A percentile compares a stretch with the other conserved stretches of the same genome.
phyloP scores from a whole-genome alignment of 768 basidiomycete species.

The Zangia roseola region DNA sequence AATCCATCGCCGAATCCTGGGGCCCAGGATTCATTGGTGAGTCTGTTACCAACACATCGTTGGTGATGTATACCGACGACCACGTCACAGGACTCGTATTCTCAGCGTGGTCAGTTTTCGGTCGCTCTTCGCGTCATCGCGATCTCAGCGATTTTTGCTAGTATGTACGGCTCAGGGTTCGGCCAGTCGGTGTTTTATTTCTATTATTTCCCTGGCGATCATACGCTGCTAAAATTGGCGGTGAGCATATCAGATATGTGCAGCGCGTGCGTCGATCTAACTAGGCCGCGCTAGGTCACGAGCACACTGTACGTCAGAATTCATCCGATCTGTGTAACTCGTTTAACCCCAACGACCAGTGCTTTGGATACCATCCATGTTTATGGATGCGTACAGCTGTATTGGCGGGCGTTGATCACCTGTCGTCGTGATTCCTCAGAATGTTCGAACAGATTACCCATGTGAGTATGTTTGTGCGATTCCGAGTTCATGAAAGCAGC shows the following conservation, averaged over 20 bases:
- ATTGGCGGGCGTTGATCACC: slow-evolving; percentile 1
- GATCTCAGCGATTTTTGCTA: neutral
- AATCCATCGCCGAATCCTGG: neutral
- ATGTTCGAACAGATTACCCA: neutral
- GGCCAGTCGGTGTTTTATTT: slow-evolving; percentile 8
- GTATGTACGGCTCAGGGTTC: slow-evolving; percentile 8
- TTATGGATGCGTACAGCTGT: slow-evolving; percentile 2
- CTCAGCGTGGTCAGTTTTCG: no score
- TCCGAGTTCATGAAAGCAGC: neutral
- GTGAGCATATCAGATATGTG: no score
- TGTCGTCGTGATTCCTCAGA: neutral
- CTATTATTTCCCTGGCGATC: slow-evolving; percentile 4
- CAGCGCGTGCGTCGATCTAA: no score
- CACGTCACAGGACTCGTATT: no score
- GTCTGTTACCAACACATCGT: neutral
- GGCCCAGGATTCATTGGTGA: slow-evolving; percentile 7
- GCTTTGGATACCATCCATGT: slow-evolving; percentile 6
- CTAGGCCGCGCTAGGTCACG: no score
- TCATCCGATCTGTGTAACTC: no score
- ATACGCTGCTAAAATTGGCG: no score
- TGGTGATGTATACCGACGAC: no score
- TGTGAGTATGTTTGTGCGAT: neutral
- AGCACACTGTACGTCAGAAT: no score
- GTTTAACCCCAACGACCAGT: neutral
- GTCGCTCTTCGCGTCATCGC: no score